phyloP scores from a whole-genome alignment of 2,329 filamentous ascomycete genomes.

The Curvularia lunata region DNA sequence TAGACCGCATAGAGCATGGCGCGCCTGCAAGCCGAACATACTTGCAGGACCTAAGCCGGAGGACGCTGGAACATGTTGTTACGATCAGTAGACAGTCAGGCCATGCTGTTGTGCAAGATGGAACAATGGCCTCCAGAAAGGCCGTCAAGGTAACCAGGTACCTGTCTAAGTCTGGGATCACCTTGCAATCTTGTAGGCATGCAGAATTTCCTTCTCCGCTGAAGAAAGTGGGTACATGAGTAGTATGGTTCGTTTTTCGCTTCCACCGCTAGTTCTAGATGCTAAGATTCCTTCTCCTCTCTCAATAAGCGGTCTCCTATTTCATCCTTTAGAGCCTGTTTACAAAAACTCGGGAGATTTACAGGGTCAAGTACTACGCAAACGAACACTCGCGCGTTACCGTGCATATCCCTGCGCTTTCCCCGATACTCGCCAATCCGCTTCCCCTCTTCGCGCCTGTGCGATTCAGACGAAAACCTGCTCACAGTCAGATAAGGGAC shows the following conservation, averaged over 20 bases:
- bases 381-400: neutral
- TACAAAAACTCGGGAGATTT: neutral
- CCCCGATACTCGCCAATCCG: neutral
- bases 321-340: neutral
- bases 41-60: neutral
- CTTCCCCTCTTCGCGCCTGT: neutral
- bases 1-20: constrained; percentile 23
- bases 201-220: constrained; percentile 6
- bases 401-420: neutral
- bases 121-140: neutral
- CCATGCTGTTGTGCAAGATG: neutral
- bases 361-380: neutral
- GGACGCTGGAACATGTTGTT: neutral
- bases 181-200: neutral
- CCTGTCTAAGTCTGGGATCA: neutral
- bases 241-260: neutral
- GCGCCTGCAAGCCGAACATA: constrained; percentile 3
- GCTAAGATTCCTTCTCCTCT: neutral
- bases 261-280: neutral
- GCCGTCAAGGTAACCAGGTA: neutral
- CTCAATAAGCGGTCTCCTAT: neutral
- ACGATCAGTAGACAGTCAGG: neutral
- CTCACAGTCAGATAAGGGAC: neutral
- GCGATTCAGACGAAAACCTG: neutral
- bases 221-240: neutral